Conservation (phyloP, 108 stramenopile genomes). For the Skeletonema tropicum region DNA sequence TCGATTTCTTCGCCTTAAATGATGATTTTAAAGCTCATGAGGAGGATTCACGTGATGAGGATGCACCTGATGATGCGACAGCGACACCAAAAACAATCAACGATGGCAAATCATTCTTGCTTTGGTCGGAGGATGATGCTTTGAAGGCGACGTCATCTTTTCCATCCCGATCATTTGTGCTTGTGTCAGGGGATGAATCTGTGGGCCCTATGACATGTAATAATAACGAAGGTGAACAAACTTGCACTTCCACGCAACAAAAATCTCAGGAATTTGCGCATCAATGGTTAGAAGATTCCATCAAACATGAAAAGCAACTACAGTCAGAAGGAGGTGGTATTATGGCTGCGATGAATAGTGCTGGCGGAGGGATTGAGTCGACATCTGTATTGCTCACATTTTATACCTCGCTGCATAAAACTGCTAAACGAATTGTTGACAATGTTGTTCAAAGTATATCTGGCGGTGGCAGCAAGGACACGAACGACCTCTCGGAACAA, state of each 20-base stretch:
- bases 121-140: conserved; percentile 51
- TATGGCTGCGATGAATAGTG: conserved; percentile 70
- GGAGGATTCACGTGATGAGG: conserved; percentile 14
- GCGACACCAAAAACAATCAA: conserved; percentile 22
- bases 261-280: conserved; percentile 59
- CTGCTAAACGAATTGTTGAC: conserved; percentile 17
- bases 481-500: background rate
- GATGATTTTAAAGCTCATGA: conserved; percentile 46
- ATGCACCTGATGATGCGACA: background rate
- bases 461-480: conserved; percentile 5
- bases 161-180: conserved; percentile 48
- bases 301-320: conserved; percentile 54
- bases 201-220: conserved; percentile 24
- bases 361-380: conserved; percentile 89
- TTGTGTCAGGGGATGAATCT: conserved; percentile 60
- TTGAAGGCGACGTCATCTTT: conserved; percentile 39
- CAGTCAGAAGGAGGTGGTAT: conserved; percentile 68
- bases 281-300: conserved; percentile 67
- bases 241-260: conserved; percentile 16
- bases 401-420: conserved; percentile 48
- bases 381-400: conserved; percentile 73
- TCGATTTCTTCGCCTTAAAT: conserved; percentile 42
- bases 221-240: conserved; percentile 12
- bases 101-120: conserved; percentile 33
- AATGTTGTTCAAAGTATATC: conserved; percentile 1